Base-by-base conservation (phyloP, 2,329 filamentous ascomycete genomes). In the Hypoxylon sp. region DNA sequence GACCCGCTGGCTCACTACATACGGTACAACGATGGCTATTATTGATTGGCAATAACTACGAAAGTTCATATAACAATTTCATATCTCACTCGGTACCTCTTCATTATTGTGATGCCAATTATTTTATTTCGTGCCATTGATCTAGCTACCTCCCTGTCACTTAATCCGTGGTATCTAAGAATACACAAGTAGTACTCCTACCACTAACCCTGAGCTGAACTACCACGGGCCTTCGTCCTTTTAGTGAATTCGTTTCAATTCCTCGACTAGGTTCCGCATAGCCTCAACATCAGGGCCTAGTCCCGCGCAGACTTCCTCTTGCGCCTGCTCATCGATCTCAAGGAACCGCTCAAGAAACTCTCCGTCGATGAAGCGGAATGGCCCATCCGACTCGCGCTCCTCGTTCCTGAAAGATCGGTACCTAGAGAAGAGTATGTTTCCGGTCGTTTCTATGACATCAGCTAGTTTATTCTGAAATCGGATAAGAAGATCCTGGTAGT, bases 341-440 rank as follows among this genome's bases (percentile, higher is more conserved):
- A 98, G 80, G 77, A 98, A 98, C 57, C 88, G 81, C 81, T 98
- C 95, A 11, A 99, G 85, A 74, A 98, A 84, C 78, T 98, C 95
- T 66, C 95, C 96, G 76, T 99, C 96, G 11, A 99, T 88, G 75
- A 98, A 98, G 1, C 95, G 87, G 76, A 89, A 92, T 0, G 96
- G 95, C 42, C 91, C 93, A 0, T 92, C 90, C 0, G 88, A 87
- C 66, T 92, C 88, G 17, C 90, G 84, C 26, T 91, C 90, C 24
- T 88, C 84, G 59, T 90, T 97, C 67, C 89, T 89, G 82, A 95
- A 97, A 0, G 92, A 92, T n/a, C 96, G 88, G 82, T 93, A 99
- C 22, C 86, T 84, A 42, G 89, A 87, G 79, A 97, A 98, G 0
- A 90, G 85, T 53, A 97, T 87, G 52, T 90, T 83, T 0, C 96